Percentiles rank a stretch among this genome's conserved stretches.
Conservation (phyloP, 495 filamentous ascomycete species). For the Penicillium cinerascens region DNA sequence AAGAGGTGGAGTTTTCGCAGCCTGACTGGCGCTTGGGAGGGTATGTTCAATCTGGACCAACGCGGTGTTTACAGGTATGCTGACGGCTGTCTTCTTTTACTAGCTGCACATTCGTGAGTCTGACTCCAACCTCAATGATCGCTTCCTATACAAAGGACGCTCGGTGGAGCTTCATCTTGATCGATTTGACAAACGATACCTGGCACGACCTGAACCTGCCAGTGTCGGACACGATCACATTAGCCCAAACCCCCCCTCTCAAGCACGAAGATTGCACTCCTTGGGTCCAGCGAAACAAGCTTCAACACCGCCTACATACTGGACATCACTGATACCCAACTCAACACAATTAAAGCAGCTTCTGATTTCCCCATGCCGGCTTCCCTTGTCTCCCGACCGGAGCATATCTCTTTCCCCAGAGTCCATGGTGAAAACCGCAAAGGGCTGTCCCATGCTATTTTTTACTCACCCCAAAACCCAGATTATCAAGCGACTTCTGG, state of each 20-base stretch:
- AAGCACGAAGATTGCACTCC: conserved; percentile 3
- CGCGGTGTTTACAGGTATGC: neutral
- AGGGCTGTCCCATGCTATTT: conserved; percentile 30
- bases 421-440: conserved; percentile 15
- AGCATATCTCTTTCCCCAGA: conserved; percentile 33
- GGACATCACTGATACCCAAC: conserved; percentile 11
- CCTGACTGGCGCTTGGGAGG: conserved; percentile 26
- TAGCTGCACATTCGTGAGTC: conserved; percentile 27
- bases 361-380: conserved; percentile 18
- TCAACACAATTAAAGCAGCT: conserved; percentile 5
- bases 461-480: conserved; percentile 37
- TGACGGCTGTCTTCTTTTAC: neutral
- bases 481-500: conserved; percentile 23
- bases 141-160: conserved; percentile 22
- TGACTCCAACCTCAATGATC: conserved; percentile 21
- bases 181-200: conserved; percentile 22
- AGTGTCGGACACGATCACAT: conserved; percentile 3
- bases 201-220: conserved; percentile 4
- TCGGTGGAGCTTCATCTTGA: conserved; percentile 21
- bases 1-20: conserved; percentile 33
- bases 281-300: conserved; percentile 6
- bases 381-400: conserved; percentile 26
- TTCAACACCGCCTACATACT: conserved; percentile 6
- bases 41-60: conserved; percentile 12
- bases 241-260: conserved; percentile 15